Conservation (phyloP, 768 basidiomycete species). For the Trametes villosa region DNA sequence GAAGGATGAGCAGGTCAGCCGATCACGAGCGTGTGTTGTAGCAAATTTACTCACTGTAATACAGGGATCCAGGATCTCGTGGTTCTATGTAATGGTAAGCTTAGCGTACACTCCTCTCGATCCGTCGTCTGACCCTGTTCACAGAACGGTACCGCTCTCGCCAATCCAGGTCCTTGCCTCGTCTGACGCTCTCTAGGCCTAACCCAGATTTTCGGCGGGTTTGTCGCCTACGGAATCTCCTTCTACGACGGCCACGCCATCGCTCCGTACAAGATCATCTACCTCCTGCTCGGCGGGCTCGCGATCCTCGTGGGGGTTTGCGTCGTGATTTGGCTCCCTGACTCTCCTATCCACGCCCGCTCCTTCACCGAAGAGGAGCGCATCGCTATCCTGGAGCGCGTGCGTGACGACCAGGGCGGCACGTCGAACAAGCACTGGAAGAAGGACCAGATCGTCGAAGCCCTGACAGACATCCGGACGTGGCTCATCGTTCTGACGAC, state of each 20-base stretch:
- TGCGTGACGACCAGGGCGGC: conserved; percentile 69
- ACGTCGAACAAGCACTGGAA: conserved; percentile 65
- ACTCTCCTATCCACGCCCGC: conserved; percentile 64
- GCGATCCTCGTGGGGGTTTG: conserved; percentile 61
- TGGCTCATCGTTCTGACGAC: conserved; percentile 67
- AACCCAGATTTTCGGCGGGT: conserved; percentile 64
- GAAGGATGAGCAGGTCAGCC: conserved; percentile 60
- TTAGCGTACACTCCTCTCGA: no score
- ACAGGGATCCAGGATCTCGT: conserved; percentile 60
- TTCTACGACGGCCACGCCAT: conserved; percentile 52
- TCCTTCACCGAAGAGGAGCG: conserved; percentile 62
- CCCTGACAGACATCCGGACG: conserved; percentile 58
- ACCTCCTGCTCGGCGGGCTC: conserved; percentile 60
- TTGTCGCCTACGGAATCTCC: conserved; percentile 66
- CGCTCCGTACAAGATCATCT: conserved; percentile 65
- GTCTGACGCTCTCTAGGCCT: conserved; percentile 31
- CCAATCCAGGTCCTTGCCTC: background rate
- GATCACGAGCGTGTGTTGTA: background rate
- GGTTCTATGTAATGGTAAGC: conserved; percentile 68
- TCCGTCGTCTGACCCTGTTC: background rate
- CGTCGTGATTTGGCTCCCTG: conserved; percentile 64
- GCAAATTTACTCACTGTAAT: no score
- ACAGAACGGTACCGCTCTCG: conserved; percentile 47
- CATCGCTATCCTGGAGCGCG: conserved; percentile 64
- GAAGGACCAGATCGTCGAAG: conserved; percentile 60